Conservation (phyloP, 2,329 filamentous ascomycete species). For the Nannizzia gypsea region DNA sequence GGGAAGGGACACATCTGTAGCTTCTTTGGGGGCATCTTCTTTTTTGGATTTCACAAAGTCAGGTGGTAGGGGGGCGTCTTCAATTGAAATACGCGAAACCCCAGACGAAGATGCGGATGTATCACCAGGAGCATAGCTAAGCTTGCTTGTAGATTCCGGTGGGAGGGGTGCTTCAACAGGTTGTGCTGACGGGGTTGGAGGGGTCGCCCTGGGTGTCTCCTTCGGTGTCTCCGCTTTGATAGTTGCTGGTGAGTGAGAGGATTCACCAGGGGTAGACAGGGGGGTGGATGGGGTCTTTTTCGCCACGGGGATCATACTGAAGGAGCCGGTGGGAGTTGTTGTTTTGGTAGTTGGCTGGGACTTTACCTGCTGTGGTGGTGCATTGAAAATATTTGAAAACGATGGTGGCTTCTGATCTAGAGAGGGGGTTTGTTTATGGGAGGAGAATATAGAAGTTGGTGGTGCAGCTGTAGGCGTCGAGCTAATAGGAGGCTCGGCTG, state of each 20-base stretch:
- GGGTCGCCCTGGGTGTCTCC: constrained; percentile 23
- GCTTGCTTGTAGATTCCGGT: constrained; percentile 38
- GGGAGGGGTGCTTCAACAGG: constrained; percentile 32
- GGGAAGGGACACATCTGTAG: constrained; percentile 20
- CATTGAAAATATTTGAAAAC: neutral
- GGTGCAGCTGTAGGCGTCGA: constrained; percentile 8
- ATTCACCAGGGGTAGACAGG: constrained; percentile 26
- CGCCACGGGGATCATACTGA: constrained; percentile 14
- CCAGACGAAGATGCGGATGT: constrained; percentile 38
- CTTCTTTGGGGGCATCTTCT: neutral
- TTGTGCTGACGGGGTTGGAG: constrained; percentile 22
- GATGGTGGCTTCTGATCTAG: constrained; percentile 1
- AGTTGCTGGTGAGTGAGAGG: constrained; percentile 18
- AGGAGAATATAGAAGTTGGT: constrained; percentile 4
- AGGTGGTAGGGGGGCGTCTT: constrained; percentile 31
- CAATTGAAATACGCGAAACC: constrained; percentile 26
- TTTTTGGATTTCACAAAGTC: constrained; percentile 13
- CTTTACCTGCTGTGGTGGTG: neutral
- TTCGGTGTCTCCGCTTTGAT: constrained; percentile 26
- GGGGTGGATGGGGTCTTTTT: constrained; percentile 21
- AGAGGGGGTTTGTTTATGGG: constrained; percentile 1
- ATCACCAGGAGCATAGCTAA: constrained; percentile 36
- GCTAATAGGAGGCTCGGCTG: constrained; percentile 10
- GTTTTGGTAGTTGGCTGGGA: neutral
- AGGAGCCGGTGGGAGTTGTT: constrained; percentile 4